These are phyloP conservation scores for Botryosphaeria dothidea DNA, from an alignment of 2,329 filamentous ascomycete genomes.

Conservation along the genomic window DNA sequence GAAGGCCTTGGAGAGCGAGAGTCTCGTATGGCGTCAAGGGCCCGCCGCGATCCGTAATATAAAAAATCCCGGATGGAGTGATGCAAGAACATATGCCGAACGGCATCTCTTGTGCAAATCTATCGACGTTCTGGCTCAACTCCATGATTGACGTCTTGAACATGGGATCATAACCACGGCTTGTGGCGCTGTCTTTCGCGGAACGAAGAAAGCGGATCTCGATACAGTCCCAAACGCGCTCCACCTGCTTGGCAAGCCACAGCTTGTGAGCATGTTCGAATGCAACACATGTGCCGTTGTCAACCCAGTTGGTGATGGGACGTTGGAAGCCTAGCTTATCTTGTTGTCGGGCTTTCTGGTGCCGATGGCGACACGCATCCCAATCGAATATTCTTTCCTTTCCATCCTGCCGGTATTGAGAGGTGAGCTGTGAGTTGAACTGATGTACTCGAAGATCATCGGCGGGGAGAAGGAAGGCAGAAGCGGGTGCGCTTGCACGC, in stretches of 20 bases:
- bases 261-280: slow-evolving; percentile 58
- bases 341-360: slow-evolving; percentile 55
- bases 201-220: slow-evolving; percentile 63
- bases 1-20: slow-evolving; percentile 68
- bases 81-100: slow-evolving; percentile 67
- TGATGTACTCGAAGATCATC: slow-evolving; percentile 57
- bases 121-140: slow-evolving; percentile 72
- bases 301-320: slow-evolving; percentile 62
- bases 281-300: slow-evolving; percentile 53
- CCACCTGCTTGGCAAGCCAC: slow-evolving; percentile 54
- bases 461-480: slow-evolving; percentile 60
- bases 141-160: slow-evolving; percentile 61
- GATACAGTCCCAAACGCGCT: slow-evolving; percentile 65
- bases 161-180: slow-evolving; percentile 56
- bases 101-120: slow-evolving; percentile 48
- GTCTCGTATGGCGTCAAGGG: slow-evolving; percentile 64
- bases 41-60: slow-evolving; percentile 61
- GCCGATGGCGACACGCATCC: slow-evolving; percentile 60
- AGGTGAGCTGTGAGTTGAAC: slow-evolving; percentile 28
- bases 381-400: slow-evolving; percentile 45
- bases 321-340: slow-evolving; percentile 55
- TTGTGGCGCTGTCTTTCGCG: slow-evolving; percentile 28
- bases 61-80: slow-evolving; percentile 65
- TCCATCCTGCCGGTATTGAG: background rate
- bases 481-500: slow-evolving; percentile 62